Conservation (phyloP, 192 early-diverging fungal species). For the Entomortierella beljakovae region DNA sequence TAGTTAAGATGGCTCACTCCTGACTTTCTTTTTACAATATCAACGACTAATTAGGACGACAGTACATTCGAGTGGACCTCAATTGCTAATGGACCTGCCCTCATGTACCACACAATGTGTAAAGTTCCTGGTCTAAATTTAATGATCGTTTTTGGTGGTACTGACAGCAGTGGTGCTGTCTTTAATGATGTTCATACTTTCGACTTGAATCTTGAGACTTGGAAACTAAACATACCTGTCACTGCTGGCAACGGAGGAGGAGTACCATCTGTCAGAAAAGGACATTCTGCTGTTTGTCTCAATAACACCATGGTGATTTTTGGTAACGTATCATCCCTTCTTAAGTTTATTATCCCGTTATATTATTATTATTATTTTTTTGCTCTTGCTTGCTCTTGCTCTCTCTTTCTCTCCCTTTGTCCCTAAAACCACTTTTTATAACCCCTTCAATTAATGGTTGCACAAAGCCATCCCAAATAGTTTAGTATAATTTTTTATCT, state of each 20-base stretch:
- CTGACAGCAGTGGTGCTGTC: conserved; percentile 57
- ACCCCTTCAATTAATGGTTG: background rate
- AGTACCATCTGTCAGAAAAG: conserved; percentile 61
- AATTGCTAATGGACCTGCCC: conserved; percentile 63
- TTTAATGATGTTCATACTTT: conserved; percentile 65
- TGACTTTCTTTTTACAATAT: background rate
- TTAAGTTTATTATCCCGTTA: background rate
- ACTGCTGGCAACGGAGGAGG: conserved; percentile 43
- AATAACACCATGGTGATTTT: conserved; percentile 75
- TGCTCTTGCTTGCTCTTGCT: background rate
- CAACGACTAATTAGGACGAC: conserved; percentile 36
- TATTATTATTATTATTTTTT: background rate
- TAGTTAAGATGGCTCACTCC: background rate
- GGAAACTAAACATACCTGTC: conserved; percentile 60
- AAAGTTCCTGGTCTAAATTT: conserved; percentile 65
- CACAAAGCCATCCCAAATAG: background rate
- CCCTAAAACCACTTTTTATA: background rate
- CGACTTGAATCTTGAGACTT: conserved; percentile 56
- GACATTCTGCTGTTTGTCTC: conserved; percentile 75
- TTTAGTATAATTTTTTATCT: too few relatives aligned
- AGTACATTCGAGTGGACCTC: conserved; percentile 64
- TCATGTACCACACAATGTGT: conserved; percentile 65
- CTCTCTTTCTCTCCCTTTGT: background rate
- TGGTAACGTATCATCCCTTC: conserved; percentile 53
- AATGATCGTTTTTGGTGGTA: conserved; percentile 74